Base-by-base conservation (phyloP, 2,329 filamentous ascomycete species). In the Phyllosticta citribraziliensis region DNA sequence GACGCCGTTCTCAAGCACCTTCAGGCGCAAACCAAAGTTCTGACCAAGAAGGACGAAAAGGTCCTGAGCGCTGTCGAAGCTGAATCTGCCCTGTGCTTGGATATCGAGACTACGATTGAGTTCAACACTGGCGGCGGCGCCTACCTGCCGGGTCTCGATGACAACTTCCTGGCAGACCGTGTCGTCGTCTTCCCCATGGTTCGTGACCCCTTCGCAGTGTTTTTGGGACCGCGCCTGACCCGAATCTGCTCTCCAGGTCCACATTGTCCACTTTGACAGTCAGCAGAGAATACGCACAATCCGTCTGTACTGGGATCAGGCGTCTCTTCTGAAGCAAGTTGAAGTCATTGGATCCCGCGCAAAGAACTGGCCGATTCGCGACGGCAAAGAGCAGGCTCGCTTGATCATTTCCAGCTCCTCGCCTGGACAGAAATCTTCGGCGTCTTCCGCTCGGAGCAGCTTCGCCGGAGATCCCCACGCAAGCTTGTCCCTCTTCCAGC, bases 261-360 rank as follows among this genome's bases (percentile, higher is more conserved):
- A 99, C 78, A 86, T 97, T 65, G 92, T 99, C 66, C 84, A 85
- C 62, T 96, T 97, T 75, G 84, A 95, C 73, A 72, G 75, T 66
- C 75, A 87, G 55, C 84, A 85, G 72, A 91, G 90, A 77, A 97
- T 99, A 71, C 74, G 82, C 63, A 90, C 94, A 73, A 89, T 97
- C 65, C 89, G 93, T 67, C 84, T 93, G 67, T 90, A 88, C 73
- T 99, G 94, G 94, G 94, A 99, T 73, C 94, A 99, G 75, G 92
- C 87, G 64, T 88, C 91, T 59, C 83, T 99, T 51, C 83, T 99
- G 66, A 97, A 94, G 78, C 88, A 96, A 74, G 83, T 97, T 65
- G 92, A 97, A 64, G 86, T 97, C 61, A 97, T 99, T 74, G 93
- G 94, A 69, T 88, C 87, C 71, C 87, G 88, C 59, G 90, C 89